These are phyloP conservation scores for Alternaria sp. DNA, from an alignment of 2,329 filamentous ascomycete species.

Conservation along the genomic window DNA sequence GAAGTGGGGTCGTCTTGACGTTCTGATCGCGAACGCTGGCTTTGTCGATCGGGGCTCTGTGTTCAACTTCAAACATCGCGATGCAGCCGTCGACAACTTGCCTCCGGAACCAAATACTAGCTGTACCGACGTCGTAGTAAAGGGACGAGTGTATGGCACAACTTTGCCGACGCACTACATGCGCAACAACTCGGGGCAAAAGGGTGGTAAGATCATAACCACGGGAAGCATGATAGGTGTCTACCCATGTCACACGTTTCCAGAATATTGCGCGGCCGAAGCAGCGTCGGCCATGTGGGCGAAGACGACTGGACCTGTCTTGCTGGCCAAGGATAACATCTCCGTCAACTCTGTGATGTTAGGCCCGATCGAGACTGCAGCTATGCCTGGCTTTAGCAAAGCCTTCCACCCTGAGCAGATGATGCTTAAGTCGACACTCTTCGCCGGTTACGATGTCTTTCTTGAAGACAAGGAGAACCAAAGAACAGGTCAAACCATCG, in stretches of 20 bases:
- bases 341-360: conserved; percentile 61
- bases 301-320: conserved; percentile 27
- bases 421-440: conserved; percentile 55
- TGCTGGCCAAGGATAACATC: conserved; percentile 56
- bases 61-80: conserved; percentile 53
- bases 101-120: conserved; percentile 57
- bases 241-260: conserved; percentile 56
- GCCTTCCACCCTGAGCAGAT: conserved; percentile 38
- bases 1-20: conserved; percentile 59
- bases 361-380: conserved; percentile 56
- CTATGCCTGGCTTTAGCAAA: conserved; percentile 50
- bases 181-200: conserved; percentile 56
- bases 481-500: conserved; percentile 55
- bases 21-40: conserved; percentile 62
- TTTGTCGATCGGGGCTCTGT: conserved; percentile 57
- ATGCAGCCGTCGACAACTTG: conserved; percentile 39
- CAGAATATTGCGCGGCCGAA: conserved; percentile 63
- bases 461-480: conserved; percentile 53
- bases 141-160: conserved; percentile 60
- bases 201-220: conserved; percentile 57
- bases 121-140: conserved; percentile 60
- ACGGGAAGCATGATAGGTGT: conserved; percentile 57
- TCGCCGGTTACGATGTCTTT: conserved; percentile 57
- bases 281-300: conserved; percentile 53
- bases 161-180: conserved; percentile 63